Percentiles rank a stretch among this genome's conserved stretches.
phyloP scores from a whole-genome alignment of 2,329 filamentous ascomycete genomes.

The Phialophora chinensis region DNA sequence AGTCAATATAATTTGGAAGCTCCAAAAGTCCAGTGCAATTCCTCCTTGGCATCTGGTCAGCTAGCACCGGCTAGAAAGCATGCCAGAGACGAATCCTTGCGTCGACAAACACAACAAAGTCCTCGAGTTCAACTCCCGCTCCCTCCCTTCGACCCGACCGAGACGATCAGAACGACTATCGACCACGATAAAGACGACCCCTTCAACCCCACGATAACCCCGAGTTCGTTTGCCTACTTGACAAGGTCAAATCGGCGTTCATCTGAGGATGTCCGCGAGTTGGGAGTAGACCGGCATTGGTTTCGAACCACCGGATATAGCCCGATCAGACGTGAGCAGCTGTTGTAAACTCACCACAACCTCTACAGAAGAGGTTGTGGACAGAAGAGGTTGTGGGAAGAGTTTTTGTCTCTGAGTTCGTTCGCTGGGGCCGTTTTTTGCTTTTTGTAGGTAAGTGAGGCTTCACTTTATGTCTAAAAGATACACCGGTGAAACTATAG shows the following conservation, averaged over 20 bases:
- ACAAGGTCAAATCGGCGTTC: neutral
- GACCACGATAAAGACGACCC: too few relatives aligned
- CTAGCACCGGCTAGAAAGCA: neutral
- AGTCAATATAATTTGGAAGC: neutral
- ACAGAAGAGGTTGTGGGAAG: neutral
- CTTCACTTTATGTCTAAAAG: neutral
- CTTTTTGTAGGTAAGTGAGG: neutral
- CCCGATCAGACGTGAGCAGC: neutral
- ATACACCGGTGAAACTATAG: neutral
- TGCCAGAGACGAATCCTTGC: neutral
- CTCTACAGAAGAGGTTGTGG: neutral
- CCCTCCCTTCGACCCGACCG: neutral
- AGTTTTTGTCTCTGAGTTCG: neutral
- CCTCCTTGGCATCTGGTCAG: neutral
- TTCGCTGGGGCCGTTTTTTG: neutral
- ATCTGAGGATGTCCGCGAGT: neutral
- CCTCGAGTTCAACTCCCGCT: neutral
- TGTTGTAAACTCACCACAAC: neutral
- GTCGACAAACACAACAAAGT: neutral
- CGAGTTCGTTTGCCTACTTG: neutral
- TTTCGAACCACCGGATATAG: neutral
- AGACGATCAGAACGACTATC: neutral
- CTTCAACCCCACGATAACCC: neutral
- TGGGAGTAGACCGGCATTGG: neutral
- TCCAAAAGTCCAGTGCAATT: neutral